Percentiles rank a stretch among this genome's conserved stretches.
Conservation (phyloP, 2,329 filamentous ascomycete species). For the Aureobasidium zeae region DNA sequence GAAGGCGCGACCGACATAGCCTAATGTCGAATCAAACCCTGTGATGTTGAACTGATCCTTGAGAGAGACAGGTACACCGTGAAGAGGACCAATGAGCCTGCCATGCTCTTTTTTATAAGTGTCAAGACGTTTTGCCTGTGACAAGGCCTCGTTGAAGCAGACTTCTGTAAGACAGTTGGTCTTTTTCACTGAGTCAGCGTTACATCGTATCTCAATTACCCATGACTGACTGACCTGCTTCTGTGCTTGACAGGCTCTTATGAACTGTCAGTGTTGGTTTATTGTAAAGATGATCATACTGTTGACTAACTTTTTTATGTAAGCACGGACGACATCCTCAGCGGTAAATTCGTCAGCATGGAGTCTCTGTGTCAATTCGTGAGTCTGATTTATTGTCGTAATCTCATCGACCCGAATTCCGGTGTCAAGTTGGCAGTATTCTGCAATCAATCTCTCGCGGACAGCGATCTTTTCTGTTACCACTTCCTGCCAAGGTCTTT, state of each 20-base stretch:
- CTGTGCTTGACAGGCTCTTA: not conserved
- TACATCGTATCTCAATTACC: no score
- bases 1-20: constrained; percentile 43
- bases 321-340: not conserved
- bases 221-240: not conserved
- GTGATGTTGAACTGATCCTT: constrained; percentile 51
- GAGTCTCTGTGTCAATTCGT: not conserved
- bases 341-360: not conserved
- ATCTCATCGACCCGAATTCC: not conserved
- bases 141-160: constrained; percentile 46
- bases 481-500: not conserved
- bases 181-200: not conserved
- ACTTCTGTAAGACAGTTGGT: constrained; percentile 32
- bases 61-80: constrained; percentile 36
- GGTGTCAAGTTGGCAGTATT: not conserved
- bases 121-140: constrained; percentile 42
- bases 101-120: constrained; percentile 41
- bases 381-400: not conserved
- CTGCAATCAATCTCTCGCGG: not conserved
- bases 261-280: not conserved
- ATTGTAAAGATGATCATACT: not conserved
- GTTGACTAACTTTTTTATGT: not conserved
- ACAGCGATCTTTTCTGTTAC: not conserved
- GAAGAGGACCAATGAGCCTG: constrained; percentile 26
- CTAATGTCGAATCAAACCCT: constrained; percentile 43